Conservation (phyloP, 2,329 filamentous ascomycete genomes). For the Leptographium galeiforme region DNA sequence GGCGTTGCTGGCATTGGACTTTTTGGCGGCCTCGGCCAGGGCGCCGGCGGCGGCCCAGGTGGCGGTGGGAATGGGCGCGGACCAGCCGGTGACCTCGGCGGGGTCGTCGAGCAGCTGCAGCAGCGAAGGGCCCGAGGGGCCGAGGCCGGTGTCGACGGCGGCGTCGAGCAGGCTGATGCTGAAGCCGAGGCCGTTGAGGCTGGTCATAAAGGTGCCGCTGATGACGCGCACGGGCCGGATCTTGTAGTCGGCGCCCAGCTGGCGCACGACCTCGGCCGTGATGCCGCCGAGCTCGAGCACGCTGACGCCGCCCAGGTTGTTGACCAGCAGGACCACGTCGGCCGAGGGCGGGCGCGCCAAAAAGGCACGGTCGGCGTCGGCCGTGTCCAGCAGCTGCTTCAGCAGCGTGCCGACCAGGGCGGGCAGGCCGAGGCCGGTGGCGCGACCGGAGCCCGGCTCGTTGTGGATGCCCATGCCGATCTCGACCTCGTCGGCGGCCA, state of each 20-base stretch:
- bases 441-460: constrained; percentile 43
- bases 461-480: constrained; percentile 72
- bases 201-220: constrained; percentile 65
- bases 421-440: constrained; percentile 35
- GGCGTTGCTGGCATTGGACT: constrained; percentile 27
- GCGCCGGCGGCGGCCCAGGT: constrained; percentile 49
- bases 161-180: constrained; percentile 59
- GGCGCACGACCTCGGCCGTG: constrained; percentile 51
- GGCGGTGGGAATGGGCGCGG: constrained; percentile 44
- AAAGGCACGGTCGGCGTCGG: constrained; percentile 59
- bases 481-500: constrained; percentile 45
- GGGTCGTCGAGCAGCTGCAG: constrained; percentile 58
- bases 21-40: constrained; percentile 43
- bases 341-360: constrained; percentile 41
- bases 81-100: constrained; percentile 57
- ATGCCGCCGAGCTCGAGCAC: constrained; percentile 61
- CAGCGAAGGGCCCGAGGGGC: constrained; percentile 45
- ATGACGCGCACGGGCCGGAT: constrained; percentile 53
- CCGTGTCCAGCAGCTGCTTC: constrained; percentile 49
- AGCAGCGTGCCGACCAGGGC: constrained; percentile 53
- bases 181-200: constrained; percentile 63
- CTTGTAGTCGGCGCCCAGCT: constrained; percentile 42
- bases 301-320: constrained; percentile 68
- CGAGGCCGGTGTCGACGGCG: constrained; percentile 38
- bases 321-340: constrained; percentile 55